Conservation (phyloP, 2,329 filamentous ascomycete species). For the Metarhizium brunneum region DNA sequence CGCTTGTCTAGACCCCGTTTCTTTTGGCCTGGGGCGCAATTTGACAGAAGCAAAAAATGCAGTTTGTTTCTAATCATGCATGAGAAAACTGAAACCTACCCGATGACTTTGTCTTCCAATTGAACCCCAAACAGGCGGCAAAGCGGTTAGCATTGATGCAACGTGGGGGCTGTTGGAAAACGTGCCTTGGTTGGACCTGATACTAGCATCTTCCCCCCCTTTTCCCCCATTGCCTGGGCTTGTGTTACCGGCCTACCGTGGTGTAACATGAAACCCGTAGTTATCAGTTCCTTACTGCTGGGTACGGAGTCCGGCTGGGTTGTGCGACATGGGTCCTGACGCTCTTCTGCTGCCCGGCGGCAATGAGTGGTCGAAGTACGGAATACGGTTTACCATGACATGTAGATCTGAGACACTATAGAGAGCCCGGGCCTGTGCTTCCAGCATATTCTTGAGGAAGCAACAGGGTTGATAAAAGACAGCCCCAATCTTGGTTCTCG, state of each 20-base stretch:
- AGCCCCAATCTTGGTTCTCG: not conserved
- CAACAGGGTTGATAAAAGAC: not conserved
- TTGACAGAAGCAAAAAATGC: not conserved
- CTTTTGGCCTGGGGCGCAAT: not conserved
- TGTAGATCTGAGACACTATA: not conserved
- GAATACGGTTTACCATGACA: not conserved
- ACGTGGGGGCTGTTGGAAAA: not conserved
- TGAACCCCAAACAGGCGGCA: not conserved
- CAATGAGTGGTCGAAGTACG: not conserved
- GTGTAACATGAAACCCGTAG: not conserved
- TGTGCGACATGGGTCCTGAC: not conserved
- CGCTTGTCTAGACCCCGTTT: not conserved
- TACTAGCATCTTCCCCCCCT: not conserved
- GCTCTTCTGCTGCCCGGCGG: not conserved
- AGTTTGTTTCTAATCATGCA: not conserved
- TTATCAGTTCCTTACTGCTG: not conserved
- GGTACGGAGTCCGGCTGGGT: not conserved
- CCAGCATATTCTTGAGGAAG: not conserved
- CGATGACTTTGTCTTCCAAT: not conserved
- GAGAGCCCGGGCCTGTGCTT: not conserved
- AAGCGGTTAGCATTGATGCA: not conserved
- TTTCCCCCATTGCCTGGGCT: not conserved
- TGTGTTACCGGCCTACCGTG: not conserved
- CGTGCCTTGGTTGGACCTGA: not conserved
- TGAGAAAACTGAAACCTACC: not conserved